A percentile compares a stretch with the other conserved stretches of the same genome.
Evolutionary conservation across 148 eudicot genomes (phyloP).

Genomic region (Linanthus parryae): DNA sequence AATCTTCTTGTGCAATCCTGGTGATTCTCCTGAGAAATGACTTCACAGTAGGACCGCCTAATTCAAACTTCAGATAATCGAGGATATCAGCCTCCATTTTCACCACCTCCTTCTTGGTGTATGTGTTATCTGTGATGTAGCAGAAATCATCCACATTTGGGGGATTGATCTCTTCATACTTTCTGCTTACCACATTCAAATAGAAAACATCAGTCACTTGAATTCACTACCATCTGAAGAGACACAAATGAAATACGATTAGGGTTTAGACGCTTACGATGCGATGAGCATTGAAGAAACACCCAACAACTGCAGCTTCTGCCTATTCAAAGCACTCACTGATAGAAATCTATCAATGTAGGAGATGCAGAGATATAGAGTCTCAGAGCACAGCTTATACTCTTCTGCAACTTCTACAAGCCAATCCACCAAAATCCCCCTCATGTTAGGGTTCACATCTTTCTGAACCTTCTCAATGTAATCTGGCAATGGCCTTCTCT

Average conservation of each 20-base stretch:
- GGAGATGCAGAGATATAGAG: constrained; percentile 60
- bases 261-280: constrained; percentile 49
- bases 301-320: constrained; percentile 83
- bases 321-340: constrained; percentile 44
- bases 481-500: constrained; percentile 64
- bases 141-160: constrained; percentile 70
- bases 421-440: constrained; percentile 93
- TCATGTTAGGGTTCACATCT: constrained; percentile 81
- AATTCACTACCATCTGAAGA: background rate
- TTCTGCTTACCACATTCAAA: constrained; percentile 26
- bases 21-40: constrained; percentile 72
- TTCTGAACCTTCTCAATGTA: constrained; percentile 71
- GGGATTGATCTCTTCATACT: constrained; percentile 87
- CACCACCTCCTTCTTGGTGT: constrained; percentile 68
- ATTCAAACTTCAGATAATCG: constrained; percentile 50
- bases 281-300: constrained; percentile 94
- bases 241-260: background rate
- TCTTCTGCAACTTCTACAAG: constrained; percentile 91
- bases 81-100: constrained; percentile 88
- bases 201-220: background rate
- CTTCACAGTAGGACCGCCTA: constrained; percentile 73
- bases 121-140: constrained; percentile 84
- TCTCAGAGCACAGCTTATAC: constrained; percentile 76
- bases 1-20: constrained; percentile 49
- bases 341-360: constrained; percentile 80